phyloP scores from a whole-genome alignment of 371 early-diverging fungal species.

The Rhizopus sp. region DNA sequence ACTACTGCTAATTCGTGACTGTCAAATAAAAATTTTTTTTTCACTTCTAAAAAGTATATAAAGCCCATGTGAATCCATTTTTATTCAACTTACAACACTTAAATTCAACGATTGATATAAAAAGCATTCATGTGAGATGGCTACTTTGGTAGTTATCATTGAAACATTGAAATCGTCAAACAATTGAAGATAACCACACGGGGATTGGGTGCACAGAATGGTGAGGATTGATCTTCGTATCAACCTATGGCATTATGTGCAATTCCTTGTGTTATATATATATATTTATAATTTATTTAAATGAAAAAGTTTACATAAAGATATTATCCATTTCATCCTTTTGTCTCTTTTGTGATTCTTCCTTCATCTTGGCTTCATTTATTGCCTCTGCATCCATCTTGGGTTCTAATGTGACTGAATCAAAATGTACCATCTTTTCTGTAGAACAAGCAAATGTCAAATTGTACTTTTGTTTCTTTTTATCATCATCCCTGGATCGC shows the following conservation, averaged over 20 bases:
- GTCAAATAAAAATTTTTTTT: not conserved
- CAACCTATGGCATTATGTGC: slow-evolving; percentile 31
- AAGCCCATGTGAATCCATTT: slow-evolving; percentile 6
- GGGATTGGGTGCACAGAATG: slow-evolving; percentile 33
- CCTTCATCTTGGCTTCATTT: too few relatives aligned
- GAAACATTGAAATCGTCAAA: slow-evolving; percentile 41
- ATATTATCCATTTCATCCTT: not conserved
- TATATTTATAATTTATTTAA: slow-evolving; percentile 4
- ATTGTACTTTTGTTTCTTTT: not conserved
- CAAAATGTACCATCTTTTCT: too few relatives aligned
- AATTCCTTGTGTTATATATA: slow-evolving; percentile 32
- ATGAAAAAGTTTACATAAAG: slow-evolving; percentile 8
- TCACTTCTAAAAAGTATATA: slow-evolving; percentile 22
- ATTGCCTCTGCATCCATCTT: too few relatives aligned
- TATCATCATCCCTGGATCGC: not conserved
- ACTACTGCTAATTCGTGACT: slow-evolving; percentile 3
- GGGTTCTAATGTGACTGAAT: too few relatives aligned
- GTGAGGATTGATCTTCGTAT: slow-evolving; percentile 34
- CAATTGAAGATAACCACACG: slow-evolving; percentile 35
- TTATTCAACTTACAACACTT: slow-evolving; percentile 30
- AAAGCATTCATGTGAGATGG: slow-evolving; percentile 44
- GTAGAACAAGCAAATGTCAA: not conserved
- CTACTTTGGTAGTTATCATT: slow-evolving; percentile 28
- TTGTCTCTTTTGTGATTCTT: too few relatives aligned
- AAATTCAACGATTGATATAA: slow-evolving; percentile 30